Evolutionary conservation across 495 filamentous ascomycete species (phyloP), one percentile per base, ranked within the genome.

Genomic region (Daldinia loculata): DNA sequence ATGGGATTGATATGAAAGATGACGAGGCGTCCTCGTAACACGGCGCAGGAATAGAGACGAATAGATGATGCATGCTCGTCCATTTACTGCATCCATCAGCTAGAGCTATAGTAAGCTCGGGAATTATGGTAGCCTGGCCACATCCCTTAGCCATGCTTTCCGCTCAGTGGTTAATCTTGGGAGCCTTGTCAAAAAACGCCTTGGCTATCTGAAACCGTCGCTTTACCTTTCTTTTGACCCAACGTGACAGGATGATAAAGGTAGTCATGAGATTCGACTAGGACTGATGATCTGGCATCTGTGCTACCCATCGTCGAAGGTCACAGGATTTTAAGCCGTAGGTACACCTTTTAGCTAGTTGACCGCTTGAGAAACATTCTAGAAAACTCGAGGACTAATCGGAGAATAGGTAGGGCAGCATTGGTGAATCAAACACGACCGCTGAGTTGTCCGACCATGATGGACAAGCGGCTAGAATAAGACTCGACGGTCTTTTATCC

Each of bases 201-300:
- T 72, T 68, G 60, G 55, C 61, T 72, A 36, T 39, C 30, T 14
- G 36, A 53, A 34, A 22, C 22, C n/a, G n/a, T 15, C 38, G 52
- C n/a, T 60, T 48, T 45, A 36, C 29, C 41, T 39, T 63, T 50
- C 27, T 55, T 60, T 63, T 50, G 17, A 67, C 60, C 65, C 50
- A 36, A 61, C 38, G 14, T 61, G 38, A 61, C 30, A 22, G 24
- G 27, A 17, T 32, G 26, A 27, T 27, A 27, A 0, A 27, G 27
- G 32, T 29, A 53, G 24, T 53, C 45, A 60, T 63, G 58, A 27
- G 6, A 22, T 59, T 36, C 43, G 17, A 22, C 48, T 45, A 51
- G 43, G 55, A 56, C 9, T 61, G 69, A 61, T 72, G 70, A 72
- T 32, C 56, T 72, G 70, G 70, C 64, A 45, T 52, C 8, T 64